Base-by-base conservation (phyloP, 805 yeast species). In the Ogataea nitratoaversa region DNA sequence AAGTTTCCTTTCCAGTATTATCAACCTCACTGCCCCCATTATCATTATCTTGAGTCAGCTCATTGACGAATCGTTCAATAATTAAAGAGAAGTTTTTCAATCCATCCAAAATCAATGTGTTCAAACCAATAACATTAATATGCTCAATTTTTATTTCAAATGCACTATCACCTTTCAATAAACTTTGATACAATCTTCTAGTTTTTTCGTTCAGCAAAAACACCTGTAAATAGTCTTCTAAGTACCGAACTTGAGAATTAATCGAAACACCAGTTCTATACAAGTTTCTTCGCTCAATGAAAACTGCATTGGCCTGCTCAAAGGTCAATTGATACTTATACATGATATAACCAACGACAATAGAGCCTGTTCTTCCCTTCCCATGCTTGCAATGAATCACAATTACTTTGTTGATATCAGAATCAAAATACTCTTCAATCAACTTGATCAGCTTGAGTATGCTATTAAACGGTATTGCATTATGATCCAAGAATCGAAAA, bases 331-430 rank as follows among this genome's bases (percentile, higher is more conserved):
- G 36, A 2, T 62, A 57, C 37, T 61, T 56, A 37, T 67, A 69
- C 76, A 89, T 81, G 46, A 90, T 59, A 53, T 78, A 84, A 0
- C 89, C 86, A 44, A 85, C 77, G 6, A 76, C 74, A 1, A 87
- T 62, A 2, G 89, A 72, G 0, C 98, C 97, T 0, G 95, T 82
- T 20, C 98, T 67, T 0, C 98, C 98, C 60, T 88, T 89, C 0
- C 98, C 98, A 48, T 86, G 85, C 53, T 84, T 80, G 57, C 98
- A 91, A 57, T 91, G 97, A 7, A 91, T 59, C 0, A 85, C 89
- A 2, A 83, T 79, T 5, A 47, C 54, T 17, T 47, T 36, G 40
- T 73, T 70, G 0, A 60, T 42, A 0, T 62, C 50, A 17, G 58
- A 48, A 1, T 46, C 33, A 19, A 84, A 52, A 46, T 62, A 82